Conservation (phyloP, 2,329 filamentous ascomycete genomes). For the Xylaria sp. region DNA sequence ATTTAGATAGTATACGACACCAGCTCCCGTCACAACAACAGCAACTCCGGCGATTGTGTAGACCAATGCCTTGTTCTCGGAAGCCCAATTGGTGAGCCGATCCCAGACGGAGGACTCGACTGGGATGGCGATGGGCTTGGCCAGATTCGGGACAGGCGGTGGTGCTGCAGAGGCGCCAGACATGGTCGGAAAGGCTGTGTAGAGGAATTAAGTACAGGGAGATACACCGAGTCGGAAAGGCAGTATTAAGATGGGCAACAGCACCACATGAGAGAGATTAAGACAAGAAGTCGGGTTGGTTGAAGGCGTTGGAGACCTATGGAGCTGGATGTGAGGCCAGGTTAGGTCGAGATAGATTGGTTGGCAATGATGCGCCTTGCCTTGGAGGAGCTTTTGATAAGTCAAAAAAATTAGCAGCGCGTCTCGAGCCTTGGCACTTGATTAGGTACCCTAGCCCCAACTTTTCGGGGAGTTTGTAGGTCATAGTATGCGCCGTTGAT, state of each 20-base stretch:
- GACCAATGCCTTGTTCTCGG: conserved; percentile 93
- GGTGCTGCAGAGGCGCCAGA: conserved; percentile 55
- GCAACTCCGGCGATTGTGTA: conserved; percentile 97
- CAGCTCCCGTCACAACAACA: conserved; percentile 88
- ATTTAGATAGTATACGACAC: conserved; percentile 90
- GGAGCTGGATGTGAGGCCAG: background rate
- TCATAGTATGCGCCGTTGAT: conserved; percentile 17
- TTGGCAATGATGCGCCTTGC: conserved; percentile 37
- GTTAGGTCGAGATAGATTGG: background rate
- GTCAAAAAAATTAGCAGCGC: conserved; percentile 41
- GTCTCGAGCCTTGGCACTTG: conserved; percentile 30
- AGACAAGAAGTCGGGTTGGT: background rate
- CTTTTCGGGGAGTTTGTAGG: background rate
- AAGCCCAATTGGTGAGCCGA: conserved; percentile 88
- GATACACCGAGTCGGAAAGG: background rate
- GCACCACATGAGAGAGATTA: background rate
- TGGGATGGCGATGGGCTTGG: conserved; percentile 57
- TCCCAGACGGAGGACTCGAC: conserved; percentile 80
- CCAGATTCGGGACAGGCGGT: conserved; percentile 60
- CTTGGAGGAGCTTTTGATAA: conserved; percentile 34
- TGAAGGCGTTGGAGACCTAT: background rate
- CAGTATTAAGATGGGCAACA: background rate
- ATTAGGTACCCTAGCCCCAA: background rate
- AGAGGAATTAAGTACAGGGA: conserved; percentile 1
- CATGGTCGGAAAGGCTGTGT: conserved; percentile 37